Conservation (phyloP, 192 early-diverging fungal genomes). For the Backusella macrospora region DNA sequence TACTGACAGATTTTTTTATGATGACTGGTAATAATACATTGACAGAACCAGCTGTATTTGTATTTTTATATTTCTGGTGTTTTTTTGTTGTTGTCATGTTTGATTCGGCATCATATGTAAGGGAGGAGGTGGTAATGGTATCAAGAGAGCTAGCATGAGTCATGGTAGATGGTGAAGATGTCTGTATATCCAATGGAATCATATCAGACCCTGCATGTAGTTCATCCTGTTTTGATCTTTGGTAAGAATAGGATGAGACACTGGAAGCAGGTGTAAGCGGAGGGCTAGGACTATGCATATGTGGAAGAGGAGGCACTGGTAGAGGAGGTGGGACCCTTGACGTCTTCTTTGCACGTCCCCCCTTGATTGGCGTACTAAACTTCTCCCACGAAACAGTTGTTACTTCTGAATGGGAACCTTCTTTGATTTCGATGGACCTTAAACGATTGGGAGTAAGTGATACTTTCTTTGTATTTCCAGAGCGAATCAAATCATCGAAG, state of each 20-base stretch:
- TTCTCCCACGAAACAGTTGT: not conserved
- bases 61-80: conserved; percentile 29
- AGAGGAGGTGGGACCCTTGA: conserved; percentile 4
- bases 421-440: conserved; percentile 53
- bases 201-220: not conserved
- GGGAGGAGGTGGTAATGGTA: not conserved
- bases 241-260: conserved; percentile 10
- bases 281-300: not conserved
- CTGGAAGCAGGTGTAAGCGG: conserved; percentile 27
- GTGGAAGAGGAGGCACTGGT: conserved; percentile 12
- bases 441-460: conserved; percentile 62
- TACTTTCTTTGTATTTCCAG: conserved; percentile 60
- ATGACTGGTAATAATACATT: not conserved
- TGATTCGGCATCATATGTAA: not conserved
- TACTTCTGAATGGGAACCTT: conserved; percentile 1
- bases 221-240: not conserved
- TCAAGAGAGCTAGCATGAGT: not conserved
- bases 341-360: not conserved
- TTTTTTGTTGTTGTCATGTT: not conserved
- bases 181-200: not conserved
- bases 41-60: conserved; percentile 7
- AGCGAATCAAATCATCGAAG: conserved; percentile 58
- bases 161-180: not conserved
- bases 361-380: not conserved
- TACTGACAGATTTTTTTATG: conserved; percentile 3